A percentile compares a stretch with the other conserved stretches of the same genome.
Conservation (phyloP, 2,329 filamentous ascomycete genomes). For the Sporothrix variecibatus region DNA sequence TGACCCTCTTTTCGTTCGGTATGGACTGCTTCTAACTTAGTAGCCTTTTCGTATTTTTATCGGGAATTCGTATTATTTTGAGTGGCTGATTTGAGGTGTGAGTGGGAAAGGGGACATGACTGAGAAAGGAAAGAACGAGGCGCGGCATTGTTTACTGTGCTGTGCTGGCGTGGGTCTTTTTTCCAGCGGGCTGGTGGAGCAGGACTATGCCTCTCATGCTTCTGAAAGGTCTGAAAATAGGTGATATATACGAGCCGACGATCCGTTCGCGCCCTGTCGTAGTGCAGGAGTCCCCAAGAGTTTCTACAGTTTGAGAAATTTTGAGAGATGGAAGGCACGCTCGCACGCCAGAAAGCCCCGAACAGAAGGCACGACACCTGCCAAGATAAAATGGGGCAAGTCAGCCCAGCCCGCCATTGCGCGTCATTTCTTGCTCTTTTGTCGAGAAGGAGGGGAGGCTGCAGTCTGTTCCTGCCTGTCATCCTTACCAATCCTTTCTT, state of each 20-base stretch:
- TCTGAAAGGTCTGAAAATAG: neutral
- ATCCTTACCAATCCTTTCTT: neutral
- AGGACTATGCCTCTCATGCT: neutral
- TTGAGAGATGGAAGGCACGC: neutral
- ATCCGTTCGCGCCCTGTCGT: neutral
- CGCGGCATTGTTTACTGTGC: slow-evolving; percentile 1
- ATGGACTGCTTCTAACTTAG: neutral
- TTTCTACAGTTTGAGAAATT: neutral
- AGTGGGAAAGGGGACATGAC: neutral
- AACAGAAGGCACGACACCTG: neutral
- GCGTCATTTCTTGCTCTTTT: neutral
- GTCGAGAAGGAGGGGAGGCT: neutral
- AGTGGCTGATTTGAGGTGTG: neutral
- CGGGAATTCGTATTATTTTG: neutral
- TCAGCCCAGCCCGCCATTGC: slow-evolving; percentile 14
- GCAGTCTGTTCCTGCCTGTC: neutral
- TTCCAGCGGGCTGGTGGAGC: neutral
- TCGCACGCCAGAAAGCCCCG: neutral
- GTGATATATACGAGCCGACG: neutral
- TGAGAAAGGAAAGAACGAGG: neutral
- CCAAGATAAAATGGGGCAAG: slow-evolving; percentile 6
- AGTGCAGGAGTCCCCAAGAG: neutral
- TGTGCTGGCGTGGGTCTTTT: neutral
- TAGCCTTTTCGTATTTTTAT: neutral
- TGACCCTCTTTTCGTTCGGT: neutral